Conservation (phyloP, 1,284 basidiomycete genomes). For the Irpex sp. region DNA sequence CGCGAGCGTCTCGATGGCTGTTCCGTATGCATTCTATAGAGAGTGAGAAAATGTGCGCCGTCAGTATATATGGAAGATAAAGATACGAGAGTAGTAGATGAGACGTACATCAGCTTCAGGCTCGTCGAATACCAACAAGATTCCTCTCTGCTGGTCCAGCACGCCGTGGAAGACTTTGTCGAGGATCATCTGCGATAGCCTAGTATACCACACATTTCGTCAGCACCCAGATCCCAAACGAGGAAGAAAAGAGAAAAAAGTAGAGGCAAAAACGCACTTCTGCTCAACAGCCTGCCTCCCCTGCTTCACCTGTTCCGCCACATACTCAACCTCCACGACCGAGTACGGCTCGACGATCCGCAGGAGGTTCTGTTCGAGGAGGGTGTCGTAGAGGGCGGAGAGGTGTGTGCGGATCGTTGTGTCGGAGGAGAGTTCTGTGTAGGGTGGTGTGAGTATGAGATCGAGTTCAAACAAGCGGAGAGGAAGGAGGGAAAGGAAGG, state of each 20-base stretch:
- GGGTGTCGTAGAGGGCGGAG: conserved; percentile 88
- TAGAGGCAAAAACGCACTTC: too few relatives aligned
- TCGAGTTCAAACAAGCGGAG: too few relatives aligned
- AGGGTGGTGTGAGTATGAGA: too few relatives aligned
- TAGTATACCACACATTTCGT: conserved; percentile 25
- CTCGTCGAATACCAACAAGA: conserved; percentile 86
- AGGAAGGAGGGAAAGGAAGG: too few relatives aligned
- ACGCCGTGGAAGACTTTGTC: conserved; percentile 95
- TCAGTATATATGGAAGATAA: conserved; percentile 2
- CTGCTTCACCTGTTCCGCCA: conserved; percentile 88
- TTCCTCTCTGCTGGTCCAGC: conserved; percentile 91
- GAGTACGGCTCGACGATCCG: conserved; percentile 95
- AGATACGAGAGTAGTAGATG: neutral
- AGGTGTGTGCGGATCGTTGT: conserved; percentile 93
- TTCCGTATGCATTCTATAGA: conserved; percentile 74
- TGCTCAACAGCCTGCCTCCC: conserved; percentile 89
- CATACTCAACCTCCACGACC: conserved; percentile 85
- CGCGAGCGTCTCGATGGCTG: conserved; percentile 84
- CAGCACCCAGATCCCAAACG: neutral
- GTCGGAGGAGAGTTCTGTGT: conserved; percentile 86
- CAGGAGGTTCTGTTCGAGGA: conserved; percentile 92
- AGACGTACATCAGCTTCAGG: conserved; percentile 71
- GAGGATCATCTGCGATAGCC: conserved; percentile 95
- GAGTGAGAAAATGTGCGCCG: neutral
- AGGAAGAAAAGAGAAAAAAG: too few relatives aligned